Base-by-base conservation (phyloP, 352 stramenopile species). In the Phytophthora pseudosyringae region DNA sequence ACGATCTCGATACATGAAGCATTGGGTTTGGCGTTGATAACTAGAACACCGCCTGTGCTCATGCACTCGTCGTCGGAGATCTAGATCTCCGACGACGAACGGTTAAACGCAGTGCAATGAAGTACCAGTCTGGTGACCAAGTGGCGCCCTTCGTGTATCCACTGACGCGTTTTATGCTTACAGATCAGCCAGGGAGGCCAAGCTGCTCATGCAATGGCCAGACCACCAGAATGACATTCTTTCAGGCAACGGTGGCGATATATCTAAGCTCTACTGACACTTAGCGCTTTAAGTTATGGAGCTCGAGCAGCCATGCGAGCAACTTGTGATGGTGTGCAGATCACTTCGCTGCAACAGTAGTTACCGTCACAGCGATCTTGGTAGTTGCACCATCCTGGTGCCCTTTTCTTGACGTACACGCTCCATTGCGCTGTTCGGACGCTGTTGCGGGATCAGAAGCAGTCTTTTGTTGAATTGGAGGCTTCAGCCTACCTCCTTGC, bases 141-240 rank as follows among this genome's bases (percentile, higher is more conserved):
- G n/a, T n/a, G 36, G 21, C 28, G 26, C 16, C 18, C 26, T 65
- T 50, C 33, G 26, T 67, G 59, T 67, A 67, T 62, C 59, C 59
- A 56, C n/a, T 33, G n/a, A 32, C 50, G 41, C 59, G 7, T 65
- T 66, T 66, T 66, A 66, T 60, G 58, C 58, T 44, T 50, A 60
- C 58, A 60, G 58, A 66, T 41, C 58, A 66, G 55, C 21, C 26
- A 33, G 29, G 49, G 26, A 58, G 12, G 9, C 36, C 35, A 58
- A 39, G 25, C 25, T n/a, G 13, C 12, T 32, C 36, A 46, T 38
- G 35, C 21, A 29, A 51, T 15, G 5, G 45, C 5, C 26, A 39
- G 5, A 39, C 26, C 28, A 5, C 45, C 45, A 51, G 28, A 51
- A 39, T 52, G 26, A 5, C 16, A 12, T 15, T 35, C 5, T 16